These are phyloP conservation scores for Lagenidium giganteum DNA, from an alignment of 352 stramenopile species.

Conservation along the genomic window DNA sequence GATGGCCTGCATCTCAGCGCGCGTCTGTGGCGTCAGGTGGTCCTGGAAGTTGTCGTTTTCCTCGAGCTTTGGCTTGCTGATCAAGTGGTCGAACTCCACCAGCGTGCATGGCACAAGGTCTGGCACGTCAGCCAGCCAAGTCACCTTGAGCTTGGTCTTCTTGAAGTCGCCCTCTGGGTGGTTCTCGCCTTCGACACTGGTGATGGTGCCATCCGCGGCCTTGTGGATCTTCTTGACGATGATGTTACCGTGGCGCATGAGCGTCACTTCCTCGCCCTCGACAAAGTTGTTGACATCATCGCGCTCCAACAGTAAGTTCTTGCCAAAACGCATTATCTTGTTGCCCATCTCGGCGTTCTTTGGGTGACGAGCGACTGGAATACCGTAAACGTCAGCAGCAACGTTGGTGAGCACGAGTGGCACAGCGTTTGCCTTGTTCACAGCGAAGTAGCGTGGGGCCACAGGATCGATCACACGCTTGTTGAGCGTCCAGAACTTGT, in stretches of 20 bases:
- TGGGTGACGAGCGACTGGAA: conserved; percentile 67
- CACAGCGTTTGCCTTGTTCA: conserved; percentile 89
- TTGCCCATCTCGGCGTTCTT: conserved; percentile 78
- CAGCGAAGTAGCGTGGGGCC: conserved; percentile 95
- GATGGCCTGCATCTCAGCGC: conserved; percentile 91
- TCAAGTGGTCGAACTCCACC: conserved; percentile 98
- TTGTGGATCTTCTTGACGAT: conserved; percentile 75
- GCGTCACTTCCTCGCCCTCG: conserved; percentile 95
- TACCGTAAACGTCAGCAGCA: conserved; percentile 43
- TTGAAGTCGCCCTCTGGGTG: conserved; percentile 88
- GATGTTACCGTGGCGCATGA: conserved; percentile 97
- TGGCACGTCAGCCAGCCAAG: conserved; percentile 91
- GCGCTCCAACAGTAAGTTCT: conserved; percentile 92
- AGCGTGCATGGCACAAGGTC: conserved; percentile 88
- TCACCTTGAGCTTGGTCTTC: conserved; percentile 96
- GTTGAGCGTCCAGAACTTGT: conserved; percentile 99
- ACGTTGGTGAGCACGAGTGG: conserved; percentile 86
- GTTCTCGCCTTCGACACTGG: conserved; percentile 68
- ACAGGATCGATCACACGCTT: conserved; percentile 97
- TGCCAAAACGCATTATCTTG: conserved; percentile 87
- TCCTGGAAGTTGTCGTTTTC: conserved; percentile 98
- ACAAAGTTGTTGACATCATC: conserved; percentile 93
- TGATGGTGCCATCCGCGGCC: conserved; percentile 39
- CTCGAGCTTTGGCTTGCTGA: conserved; percentile 98
- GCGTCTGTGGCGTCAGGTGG: conserved; percentile 94